These are phyloP conservation scores for Lentithecium fluviatile DNA, from an alignment of 495 filamentous ascomycete species.

Conservation along the genomic window DNA sequence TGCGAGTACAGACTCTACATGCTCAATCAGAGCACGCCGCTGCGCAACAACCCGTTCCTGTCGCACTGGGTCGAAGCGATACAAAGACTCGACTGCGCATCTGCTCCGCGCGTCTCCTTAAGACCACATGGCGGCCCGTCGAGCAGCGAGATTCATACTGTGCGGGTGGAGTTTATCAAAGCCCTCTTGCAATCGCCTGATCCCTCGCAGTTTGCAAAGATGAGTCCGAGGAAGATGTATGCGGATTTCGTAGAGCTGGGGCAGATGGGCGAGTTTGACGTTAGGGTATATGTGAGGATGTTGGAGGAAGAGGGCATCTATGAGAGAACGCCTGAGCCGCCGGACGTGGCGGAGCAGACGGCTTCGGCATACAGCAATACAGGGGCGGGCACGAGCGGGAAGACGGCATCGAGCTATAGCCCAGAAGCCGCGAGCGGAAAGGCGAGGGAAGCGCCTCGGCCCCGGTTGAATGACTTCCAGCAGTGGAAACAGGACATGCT, in stretches of 20 bases:
- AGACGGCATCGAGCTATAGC: not conserved
- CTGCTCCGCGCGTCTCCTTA: not conserved
- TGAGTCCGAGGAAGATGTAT: conserved; percentile 5
- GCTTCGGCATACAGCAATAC: no score
- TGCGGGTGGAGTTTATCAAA: conserved; percentile 14
- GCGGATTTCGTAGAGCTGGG: conserved; percentile 10
- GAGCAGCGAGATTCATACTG: not conserved
- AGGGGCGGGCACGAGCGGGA: no score
- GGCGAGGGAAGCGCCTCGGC: not conserved
- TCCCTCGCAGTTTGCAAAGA: conserved; percentile 3
- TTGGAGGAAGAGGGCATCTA: conserved; percentile 41
- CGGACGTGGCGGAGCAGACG: no score
- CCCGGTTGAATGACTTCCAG: conserved; percentile 11
- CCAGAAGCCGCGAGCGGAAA: not conserved
- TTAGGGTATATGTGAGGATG: conserved; percentile 32
- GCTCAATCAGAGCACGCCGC: conserved; percentile 30
- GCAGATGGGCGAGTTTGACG: conserved; percentile 3
- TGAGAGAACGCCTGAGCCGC: conserved; percentile 17
- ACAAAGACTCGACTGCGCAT: conserved; percentile 14
- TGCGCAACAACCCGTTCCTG: conserved; percentile 45
- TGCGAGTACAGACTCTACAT: conserved; percentile 37
- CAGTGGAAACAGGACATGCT: conserved; percentile 26
- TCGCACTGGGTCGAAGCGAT: conserved; percentile 48
- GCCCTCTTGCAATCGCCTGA: conserved; percentile 2
- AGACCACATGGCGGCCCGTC: not conserved